Evolutionary conservation across 2,329 filamentous ascomycete species (phyloP).

Genomic region (Aspergillus eucalypticola): DNA sequence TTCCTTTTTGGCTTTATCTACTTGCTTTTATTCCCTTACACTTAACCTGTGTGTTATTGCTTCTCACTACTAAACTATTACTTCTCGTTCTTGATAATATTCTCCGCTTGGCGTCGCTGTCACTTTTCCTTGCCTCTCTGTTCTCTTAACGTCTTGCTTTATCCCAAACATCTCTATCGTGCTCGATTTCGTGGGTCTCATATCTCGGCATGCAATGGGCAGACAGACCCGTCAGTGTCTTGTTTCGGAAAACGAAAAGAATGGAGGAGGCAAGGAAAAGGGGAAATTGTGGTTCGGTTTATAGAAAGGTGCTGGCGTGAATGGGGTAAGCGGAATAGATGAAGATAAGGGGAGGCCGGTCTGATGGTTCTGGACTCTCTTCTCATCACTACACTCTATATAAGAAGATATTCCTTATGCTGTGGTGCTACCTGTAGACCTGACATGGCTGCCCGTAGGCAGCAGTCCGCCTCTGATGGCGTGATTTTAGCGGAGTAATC

Average conservation of each 20-base stretch:
- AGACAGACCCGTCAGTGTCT: not conserved
- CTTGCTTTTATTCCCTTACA: conserved; percentile 5
- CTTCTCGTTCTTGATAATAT: conserved; percentile 10
- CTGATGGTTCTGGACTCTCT: conserved; percentile 1
- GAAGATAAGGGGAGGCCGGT: not conserved
- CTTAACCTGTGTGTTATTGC: not conserved
- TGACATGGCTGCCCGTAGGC: too few species aligned
- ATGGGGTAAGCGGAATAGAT: conserved; percentile 1
- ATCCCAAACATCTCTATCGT: not conserved
- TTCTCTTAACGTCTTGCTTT: not conserved
- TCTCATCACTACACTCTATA: conserved; percentile 3
- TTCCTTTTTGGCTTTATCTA: not conserved
- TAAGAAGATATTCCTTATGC: conserved; percentile 2
- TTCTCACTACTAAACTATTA: conserved; percentile 5
- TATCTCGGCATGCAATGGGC: not conserved
- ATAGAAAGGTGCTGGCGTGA: conserved; percentile 1
- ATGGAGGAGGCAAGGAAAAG: not conserved
- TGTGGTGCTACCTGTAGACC: not conserved
- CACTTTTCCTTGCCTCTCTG: not conserved
- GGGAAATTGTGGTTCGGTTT: not conserved
- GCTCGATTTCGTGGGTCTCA: not conserved
- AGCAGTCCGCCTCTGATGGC: too few species aligned
- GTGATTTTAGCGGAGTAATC: too few species aligned
- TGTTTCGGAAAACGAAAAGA: not conserved
- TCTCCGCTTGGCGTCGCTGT: conserved; percentile 9